These are phyloP conservation scores for Hysterium pulicare DNA, from an alignment of 2,329 filamentous ascomycete genomes.

Conservation along the genomic window DNA sequence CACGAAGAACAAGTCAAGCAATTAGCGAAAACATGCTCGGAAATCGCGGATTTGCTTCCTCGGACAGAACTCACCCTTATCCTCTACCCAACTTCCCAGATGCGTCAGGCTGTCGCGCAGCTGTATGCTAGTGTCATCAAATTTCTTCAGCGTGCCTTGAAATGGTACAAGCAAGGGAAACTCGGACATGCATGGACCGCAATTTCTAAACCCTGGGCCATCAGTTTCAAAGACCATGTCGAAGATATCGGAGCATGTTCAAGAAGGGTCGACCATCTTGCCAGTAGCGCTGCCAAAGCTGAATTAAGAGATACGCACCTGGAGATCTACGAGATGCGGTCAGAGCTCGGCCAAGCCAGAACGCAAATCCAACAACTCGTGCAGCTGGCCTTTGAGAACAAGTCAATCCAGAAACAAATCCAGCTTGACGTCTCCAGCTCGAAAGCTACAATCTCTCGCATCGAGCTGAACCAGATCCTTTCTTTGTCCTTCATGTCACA, in stretches of 20 bases:
- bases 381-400: too few species aligned
- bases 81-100: conserved; percentile 6
- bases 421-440: too few species aligned
- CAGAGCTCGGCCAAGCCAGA: too few species aligned
- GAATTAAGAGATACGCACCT: conserved; percentile 6
- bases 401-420: too few species aligned
- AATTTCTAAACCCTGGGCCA: conserved; percentile 7
- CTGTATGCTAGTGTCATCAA: conserved; percentile 11
- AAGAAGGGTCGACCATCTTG: conserved; percentile 6
- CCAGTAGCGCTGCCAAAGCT: conserved; percentile 4
- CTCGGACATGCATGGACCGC: conserved; percentile 4
- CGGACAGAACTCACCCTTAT: conserved; percentile 4
- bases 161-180: conserved; percentile 10
- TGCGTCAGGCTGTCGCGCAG: conserved; percentile 5
- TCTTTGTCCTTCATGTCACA: too few species aligned
- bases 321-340: too few species aligned
- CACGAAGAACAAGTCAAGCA: too few species aligned
- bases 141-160: conserved; percentile 6
- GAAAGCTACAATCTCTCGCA: too few species aligned
- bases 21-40: too few species aligned
- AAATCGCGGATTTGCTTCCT: conserved; percentile 9
- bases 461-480: too few species aligned
- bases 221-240: conserved; percentile 8
- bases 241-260: conserved; percentile 4
- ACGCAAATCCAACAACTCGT: too few species aligned